Evolutionary conservation across 2,329 filamentous ascomycete genomes (phyloP).

Genomic region (Colletotrichum australisinense): DNA sequence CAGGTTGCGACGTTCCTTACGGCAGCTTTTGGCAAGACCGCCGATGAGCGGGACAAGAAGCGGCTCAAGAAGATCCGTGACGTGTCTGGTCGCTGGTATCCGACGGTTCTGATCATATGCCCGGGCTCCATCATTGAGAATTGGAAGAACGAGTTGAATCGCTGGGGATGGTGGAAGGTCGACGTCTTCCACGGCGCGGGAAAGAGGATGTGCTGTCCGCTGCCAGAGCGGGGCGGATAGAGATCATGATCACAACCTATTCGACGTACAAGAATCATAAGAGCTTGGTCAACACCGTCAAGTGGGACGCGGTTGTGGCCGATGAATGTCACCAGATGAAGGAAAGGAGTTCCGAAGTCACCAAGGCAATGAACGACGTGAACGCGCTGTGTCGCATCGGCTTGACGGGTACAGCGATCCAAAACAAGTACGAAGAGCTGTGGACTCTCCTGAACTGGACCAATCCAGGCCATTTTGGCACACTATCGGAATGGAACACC

Average conservation of each 20-base stretch:
- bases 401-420: slow-evolving; percentile 93
- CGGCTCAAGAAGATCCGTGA: slow-evolving; percentile 88
- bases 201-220: slow-evolving; percentile 79
- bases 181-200: slow-evolving; percentile 80
- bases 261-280: slow-evolving; percentile 85
- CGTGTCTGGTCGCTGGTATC: slow-evolving; percentile 78
- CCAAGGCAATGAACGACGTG: slow-evolving; percentile 87
- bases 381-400: slow-evolving; percentile 94
- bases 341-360: slow-evolving; percentile 79
- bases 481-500: slow-evolving; percentile 79
- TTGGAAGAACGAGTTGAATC: slow-evolving; percentile 86
- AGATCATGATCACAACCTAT: slow-evolving; percentile 96
- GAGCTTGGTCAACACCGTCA: slow-evolving; percentile 80
- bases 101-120: slow-evolving; percentile 85
- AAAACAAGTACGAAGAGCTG: slow-evolving; percentile 97
- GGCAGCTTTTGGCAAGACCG: slow-evolving; percentile 93
- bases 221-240: slow-evolving; percentile 80
- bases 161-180: slow-evolving; percentile 97
- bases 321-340: slow-evolving; percentile 96
- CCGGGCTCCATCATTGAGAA: slow-evolving; percentile 90
- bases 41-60: slow-evolving; percentile 85
- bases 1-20: slow-evolving; percentile 95
- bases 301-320: slow-evolving; percentile 94
- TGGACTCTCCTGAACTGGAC: slow-evolving; percentile 98
- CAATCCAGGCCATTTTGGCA: slow-evolving; percentile 79